A percentile compares a stretch with the other conserved stretches of the same genome.
Evolutionary conservation across 352 stramenopile genomes (phyloP).

Genomic region (Phytophthora sp.): DNA sequence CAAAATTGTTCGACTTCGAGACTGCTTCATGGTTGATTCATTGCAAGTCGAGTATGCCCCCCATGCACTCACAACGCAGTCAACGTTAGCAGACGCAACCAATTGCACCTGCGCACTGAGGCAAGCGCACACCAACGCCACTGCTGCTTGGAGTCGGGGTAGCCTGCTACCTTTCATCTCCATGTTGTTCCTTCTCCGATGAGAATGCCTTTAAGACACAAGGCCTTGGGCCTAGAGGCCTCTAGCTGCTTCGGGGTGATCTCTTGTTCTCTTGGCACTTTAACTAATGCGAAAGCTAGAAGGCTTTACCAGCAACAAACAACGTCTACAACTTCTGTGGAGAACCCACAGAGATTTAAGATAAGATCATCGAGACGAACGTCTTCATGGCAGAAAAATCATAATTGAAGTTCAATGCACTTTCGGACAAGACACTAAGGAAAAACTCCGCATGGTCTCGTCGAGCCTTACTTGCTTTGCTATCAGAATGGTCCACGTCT

Average conservation of each 20-base stretch:
- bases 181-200: neutral
- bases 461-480: too few relatives aligned
- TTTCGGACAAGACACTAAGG: too few relatives aligned
- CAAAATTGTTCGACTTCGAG: conserved; percentile 27
- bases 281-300: conserved; percentile 6
- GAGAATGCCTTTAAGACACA: neutral
- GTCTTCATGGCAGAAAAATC: neutral
- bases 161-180: neutral
- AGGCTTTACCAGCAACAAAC: neutral
- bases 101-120: neutral
- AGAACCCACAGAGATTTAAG: neutral
- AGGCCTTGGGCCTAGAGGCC: conserved; percentile 5
- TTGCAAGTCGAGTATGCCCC: conserved; percentile 42
- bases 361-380: conserved; percentile 14
- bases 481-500: too few relatives aligned
- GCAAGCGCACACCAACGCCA: conserved; percentile 1
- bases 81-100: conserved; percentile 35
- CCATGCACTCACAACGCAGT: conserved; percentile 62
- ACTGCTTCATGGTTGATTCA: conserved; percentile 51
- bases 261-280: conserved; percentile 3
- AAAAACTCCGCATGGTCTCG: too few relatives aligned
- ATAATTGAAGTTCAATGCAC: neutral
- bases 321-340: neutral
- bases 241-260: neutral
- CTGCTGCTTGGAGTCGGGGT: neutral